Base-by-base conservation (phyloP, 2,329 filamentous ascomycete genomes). In the Monilinia aucupariae region DNA sequence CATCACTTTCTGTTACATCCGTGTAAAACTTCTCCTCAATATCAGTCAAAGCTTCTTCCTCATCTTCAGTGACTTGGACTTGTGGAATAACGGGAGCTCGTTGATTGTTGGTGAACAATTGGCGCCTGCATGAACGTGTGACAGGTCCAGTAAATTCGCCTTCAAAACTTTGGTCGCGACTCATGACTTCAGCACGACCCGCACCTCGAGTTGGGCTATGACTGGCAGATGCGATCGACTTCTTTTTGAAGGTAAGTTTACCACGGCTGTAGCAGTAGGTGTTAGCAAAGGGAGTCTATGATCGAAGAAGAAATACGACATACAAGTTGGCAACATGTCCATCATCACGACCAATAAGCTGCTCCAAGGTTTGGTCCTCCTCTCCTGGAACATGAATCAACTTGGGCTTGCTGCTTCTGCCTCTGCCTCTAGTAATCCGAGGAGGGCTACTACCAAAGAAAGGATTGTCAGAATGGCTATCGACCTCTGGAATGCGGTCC, bases 321-420 rank as follows among this genome's bases (percentile, higher is more conserved):
- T 81, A 92, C 89, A 93, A 93, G 15, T 86, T 82, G 70, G 86
- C 91, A 65, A 92, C 78, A 72, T 91, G 81, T 64, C 90, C 90
- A 74, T 93, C 88, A 4, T 86, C 82, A 37, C 88, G 85, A 52
- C 88, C 82, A 8, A 90, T 83, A 65, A 91, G 78, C 3, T 82
- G 77, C 68, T 73, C 71, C 32, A 71, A 41, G 45, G 65, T 63
- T 22, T 68, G 66, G 32, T 79, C 76, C 37, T 82, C 82, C 71
- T 85, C 82, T 49, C 85, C 84, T 65, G 63, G 77, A 67, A 85
- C 80, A 22, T 74, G 73, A 30, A 86, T 73, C 61, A 74, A 73
- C 71, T 81, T 82, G 67, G 80, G 81, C 72, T 82, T 84, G 78
- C 81, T 80, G 68, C 81, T 78, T 66, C 80, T 81, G 69, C 76